Base-by-base conservation (phyloP, 177 flowering plant species). In the Telopea speciosissima region DNA sequence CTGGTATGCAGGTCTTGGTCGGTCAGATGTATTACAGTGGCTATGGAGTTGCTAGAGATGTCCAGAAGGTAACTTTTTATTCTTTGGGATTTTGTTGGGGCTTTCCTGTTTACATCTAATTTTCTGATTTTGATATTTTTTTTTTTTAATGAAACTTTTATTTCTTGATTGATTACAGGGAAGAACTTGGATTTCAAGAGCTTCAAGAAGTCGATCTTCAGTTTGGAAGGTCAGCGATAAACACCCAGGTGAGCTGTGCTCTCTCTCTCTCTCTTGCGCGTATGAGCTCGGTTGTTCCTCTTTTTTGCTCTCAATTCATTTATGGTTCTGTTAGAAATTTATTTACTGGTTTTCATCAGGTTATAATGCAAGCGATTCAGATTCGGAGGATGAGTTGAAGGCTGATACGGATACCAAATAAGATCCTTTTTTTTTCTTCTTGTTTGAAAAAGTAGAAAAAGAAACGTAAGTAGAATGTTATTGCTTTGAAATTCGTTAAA, bases 361-460 rank as follows among this genome's bases (percentile, higher is more conserved):
- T 72, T 93, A 91, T 61, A 85, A 85, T 81, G 95, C 86, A 49
- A 93, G 95, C 74, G 98, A 93, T 77, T 89, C 97, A 0, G 93
- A 91, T 76, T 86, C 97, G 2, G 61, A 52, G 17, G 91, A 87
- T 70, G 89, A 86, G 42, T 26, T 40, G 65, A 72, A 81, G 75
- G 85, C 63, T 26, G 85, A 81, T 31, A 70, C 58, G 24, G 85
- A 81, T 31, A 70, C 58, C 56, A 78, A 74, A 66, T 81, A 71
- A 72, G 65, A 17, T 33, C 60, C 62, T 16, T 21, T 33, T 19
- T 33, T 40, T 33, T 54, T 65, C 16, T 23, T 33, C 17, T 33
- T 40, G 42, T 60, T 69, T 40, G 25, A 62, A 24, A 36, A 44
- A 17, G 19, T 7, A 58, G 1, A 58, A 58, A 1, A 7, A n/a